phyloP scores from a whole-genome alignment of 495 filamentous ascomycete genomes.

The Coniosporium apollinis region DNA sequence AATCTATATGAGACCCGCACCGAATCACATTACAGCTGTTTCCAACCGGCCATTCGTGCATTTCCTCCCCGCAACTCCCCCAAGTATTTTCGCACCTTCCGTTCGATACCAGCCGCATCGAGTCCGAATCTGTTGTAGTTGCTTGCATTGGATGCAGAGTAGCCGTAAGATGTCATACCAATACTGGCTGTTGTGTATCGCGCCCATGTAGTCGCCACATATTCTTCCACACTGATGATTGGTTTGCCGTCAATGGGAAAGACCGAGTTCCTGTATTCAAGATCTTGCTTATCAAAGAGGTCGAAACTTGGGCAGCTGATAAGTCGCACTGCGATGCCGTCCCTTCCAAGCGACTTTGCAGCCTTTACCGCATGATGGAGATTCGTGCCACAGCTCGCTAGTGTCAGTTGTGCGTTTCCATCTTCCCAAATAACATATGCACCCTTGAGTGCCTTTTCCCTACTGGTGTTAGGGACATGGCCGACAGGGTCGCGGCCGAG shows the following conservation, averaged over 20 bases:
- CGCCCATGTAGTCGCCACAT: constrained; percentile 13
- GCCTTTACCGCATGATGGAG: neutral
- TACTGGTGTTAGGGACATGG: neutral
- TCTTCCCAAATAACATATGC: constrained; percentile 1
- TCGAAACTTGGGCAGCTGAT: constrained; percentile 2
- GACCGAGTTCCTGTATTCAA: constrained; percentile 8
- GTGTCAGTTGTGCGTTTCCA: neutral
- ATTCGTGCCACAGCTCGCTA: neutral
- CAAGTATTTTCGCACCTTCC: neutral
- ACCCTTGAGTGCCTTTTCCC: neutral
- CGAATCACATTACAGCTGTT: neutral
- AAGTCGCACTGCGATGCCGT: neutral
- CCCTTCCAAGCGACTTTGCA: neutral
- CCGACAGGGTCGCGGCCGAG: neutral
- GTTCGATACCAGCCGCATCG: neutral
- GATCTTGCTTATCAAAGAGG: constrained; percentile 12
- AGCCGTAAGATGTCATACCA: constrained; percentile 8
- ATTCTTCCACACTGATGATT: constrained; percentile 16
- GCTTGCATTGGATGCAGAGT: constrained; percentile 14
- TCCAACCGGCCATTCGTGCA: neutral
- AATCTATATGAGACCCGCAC: too few species aligned
- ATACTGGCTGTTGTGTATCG: constrained; percentile 14
- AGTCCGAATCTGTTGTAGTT: constrained; percentile 16
- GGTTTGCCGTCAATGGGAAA: constrained; percentile 14
- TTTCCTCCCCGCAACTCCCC: neutral